phyloP scores from a whole-genome alignment of 345 rosid species.

The Rubroshorea leprosula region DNA sequence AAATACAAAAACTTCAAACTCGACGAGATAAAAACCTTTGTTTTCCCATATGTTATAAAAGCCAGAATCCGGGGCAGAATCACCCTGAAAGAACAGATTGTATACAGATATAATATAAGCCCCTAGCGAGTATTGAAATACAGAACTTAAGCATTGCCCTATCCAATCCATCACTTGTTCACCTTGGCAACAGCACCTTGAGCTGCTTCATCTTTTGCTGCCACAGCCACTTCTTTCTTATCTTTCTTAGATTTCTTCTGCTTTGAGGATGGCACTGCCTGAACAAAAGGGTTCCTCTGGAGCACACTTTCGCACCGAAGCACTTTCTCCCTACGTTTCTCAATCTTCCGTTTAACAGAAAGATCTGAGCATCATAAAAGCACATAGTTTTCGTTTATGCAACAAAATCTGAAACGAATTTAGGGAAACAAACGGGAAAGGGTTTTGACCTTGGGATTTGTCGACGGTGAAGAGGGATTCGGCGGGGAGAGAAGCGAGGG shows the following conservation, averaged over 20 bases:
- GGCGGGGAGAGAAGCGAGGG: conserved; percentile 55
- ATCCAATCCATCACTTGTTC: conserved; percentile 2
- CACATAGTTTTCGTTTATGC: not conserved
- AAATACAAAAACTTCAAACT: not conserved
- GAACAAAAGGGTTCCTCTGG: conserved; percentile 72
- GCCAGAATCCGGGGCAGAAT: conserved; percentile 30
- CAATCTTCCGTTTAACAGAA: conserved; percentile 72
- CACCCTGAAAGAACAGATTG: conserved; percentile 28
- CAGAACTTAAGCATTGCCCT: not conserved
- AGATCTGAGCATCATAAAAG: conserved; percentile 38
- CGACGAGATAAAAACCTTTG: conserved; percentile 37
- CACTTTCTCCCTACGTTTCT: conserved; percentile 67
- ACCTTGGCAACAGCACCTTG: conserved; percentile 43
- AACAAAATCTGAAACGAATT: not conserved
- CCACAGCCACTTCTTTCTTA: conserved; percentile 14
- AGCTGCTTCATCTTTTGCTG: conserved; percentile 17
- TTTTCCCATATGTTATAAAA: conserved; percentile 67
- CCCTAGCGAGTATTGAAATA: not conserved
- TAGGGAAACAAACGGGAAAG: not conserved
- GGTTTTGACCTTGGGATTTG: conserved; percentile 49
- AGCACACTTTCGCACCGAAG: conserved; percentile 60
- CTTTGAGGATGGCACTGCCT: conserved; percentile 56
- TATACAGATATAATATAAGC: conserved; percentile 12
- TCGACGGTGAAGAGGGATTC: conserved; percentile 76
- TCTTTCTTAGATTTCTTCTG: conserved; percentile 37